Evolutionary conservation across 2,329 filamentous ascomycete genomes (phyloP).

Genomic region (Leptodontidium sp.): DNA sequence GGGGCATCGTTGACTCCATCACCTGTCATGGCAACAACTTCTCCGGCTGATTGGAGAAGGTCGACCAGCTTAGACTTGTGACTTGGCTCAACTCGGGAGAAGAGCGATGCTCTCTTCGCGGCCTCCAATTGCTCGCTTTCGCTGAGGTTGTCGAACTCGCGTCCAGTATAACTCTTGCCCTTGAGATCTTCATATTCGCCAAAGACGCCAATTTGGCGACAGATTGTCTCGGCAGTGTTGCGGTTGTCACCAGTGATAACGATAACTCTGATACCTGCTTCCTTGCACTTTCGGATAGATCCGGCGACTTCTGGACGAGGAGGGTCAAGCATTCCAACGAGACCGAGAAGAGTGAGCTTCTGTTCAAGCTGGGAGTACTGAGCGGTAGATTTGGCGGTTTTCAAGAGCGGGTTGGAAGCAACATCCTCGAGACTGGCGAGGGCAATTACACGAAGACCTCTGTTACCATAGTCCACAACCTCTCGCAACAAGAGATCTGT

Average conservation of each 20-base stretch:
- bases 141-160: slow-evolving; percentile 89
- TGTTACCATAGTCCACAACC: slow-evolving; percentile 88
- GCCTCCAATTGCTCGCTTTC: slow-evolving; percentile 82
- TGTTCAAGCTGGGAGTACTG: slow-evolving; percentile 91
- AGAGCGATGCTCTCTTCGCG: slow-evolving; percentile 85
- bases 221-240: slow-evolving; percentile 97
- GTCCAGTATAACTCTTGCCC: slow-evolving; percentile 94
- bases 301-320: slow-evolving; percentile 89
- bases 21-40: slow-evolving; percentile 99
- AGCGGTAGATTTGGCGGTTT: slow-evolving; percentile 79
- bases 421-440: slow-evolving; percentile 85
- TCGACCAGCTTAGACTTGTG: slow-evolving; percentile 99
- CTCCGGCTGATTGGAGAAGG: slow-evolving; percentile 87
- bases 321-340: slow-evolving; percentile 96
- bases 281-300: slow-evolving; percentile 88
- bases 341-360: slow-evolving; percentile 90
- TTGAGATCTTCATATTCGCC: slow-evolving; percentile 79
- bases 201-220: slow-evolving; percentile 96
- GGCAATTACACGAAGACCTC: slow-evolving; percentile 92
- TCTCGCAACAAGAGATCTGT: slow-evolving; percentile 77
- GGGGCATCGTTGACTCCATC: slow-evolving; percentile 99
- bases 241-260: slow-evolving; percentile 99
- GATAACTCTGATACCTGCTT: slow-evolving; percentile 94
- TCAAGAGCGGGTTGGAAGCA: slow-evolving; percentile 71
- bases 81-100: slow-evolving; percentile 92